A percentile compares a stretch with the other conserved stretches of the same genome.
phyloP scores from a whole-genome alignment of 495 filamentous ascomycete species.

The Cladorrhinum samala region DNA sequence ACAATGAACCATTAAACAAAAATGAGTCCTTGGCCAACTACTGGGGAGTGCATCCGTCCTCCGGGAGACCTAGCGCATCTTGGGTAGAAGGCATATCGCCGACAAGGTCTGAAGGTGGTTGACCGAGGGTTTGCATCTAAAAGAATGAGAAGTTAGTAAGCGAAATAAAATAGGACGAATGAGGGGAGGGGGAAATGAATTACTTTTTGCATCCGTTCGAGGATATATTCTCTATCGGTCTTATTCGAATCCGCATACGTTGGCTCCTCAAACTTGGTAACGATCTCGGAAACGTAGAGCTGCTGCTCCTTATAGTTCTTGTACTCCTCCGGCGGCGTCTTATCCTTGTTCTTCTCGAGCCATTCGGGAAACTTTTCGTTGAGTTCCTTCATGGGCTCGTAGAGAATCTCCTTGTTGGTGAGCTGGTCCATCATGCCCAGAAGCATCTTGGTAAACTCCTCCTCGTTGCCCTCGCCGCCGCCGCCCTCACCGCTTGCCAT shows the following conservation, averaged over 20 bases:
- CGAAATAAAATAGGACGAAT: constrained; percentile 4
- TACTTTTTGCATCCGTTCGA: constrained; percentile 96
- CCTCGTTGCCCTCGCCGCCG: constrained; percentile 72
- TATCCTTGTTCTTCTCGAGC: constrained; percentile 70
- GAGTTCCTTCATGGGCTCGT: constrained; percentile 97
- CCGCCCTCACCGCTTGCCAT: constrained; percentile 48
- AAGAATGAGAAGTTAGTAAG: constrained; percentile 12
- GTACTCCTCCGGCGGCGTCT: constrained; percentile 60
- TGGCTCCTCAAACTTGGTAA: constrained; percentile 73
- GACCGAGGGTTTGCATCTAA: constrained; percentile 90
- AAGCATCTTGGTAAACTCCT: constrained; percentile 87
- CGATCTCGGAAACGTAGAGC: constrained; percentile 76
- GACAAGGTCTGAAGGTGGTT: constrained; percentile 82
- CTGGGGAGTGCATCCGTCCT: constrained; percentile 67
- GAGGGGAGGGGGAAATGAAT: constrained; percentile 20
- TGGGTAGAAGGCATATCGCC: constrained; percentile 78
- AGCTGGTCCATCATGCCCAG: constrained; percentile 98
- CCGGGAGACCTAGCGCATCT: constrained; percentile 62
- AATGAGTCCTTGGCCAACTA: too few relatives aligned
- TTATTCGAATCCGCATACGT: constrained; percentile 75
- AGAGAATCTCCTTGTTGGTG: constrained; percentile 95
- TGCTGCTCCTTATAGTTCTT: constrained; percentile 78
- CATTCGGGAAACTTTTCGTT: constrained; percentile 84
- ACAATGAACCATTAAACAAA: too few relatives aligned
- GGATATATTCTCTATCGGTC: constrained; percentile 82